A percentile compares a stretch with the other conserved stretches of the same genome.
These are phyloP conservation scores for Jatropha multifida DNA, from an alignment of 441 rosid genomes.

Conservation along the genomic window DNA sequence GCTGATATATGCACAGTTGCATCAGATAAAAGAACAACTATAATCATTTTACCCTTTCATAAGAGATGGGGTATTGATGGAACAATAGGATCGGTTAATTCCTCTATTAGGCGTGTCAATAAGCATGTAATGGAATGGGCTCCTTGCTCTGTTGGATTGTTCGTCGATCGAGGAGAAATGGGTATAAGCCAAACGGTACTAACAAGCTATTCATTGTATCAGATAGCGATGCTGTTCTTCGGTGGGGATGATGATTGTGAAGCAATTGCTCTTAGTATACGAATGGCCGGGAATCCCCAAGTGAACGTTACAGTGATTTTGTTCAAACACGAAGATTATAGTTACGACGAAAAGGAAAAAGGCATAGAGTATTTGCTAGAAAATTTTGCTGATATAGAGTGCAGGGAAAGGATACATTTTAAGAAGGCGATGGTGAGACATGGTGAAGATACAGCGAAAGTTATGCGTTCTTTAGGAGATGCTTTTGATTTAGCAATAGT, in stretches of 20 bases:
- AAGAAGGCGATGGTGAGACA: constrained; percentile 15
- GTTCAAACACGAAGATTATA: constrained; percentile 2
- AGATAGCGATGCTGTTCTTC: constrained; percentile 29
- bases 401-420: constrained; percentile 15
- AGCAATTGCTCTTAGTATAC: constrained; percentile 29
- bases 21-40: constrained; percentile 21
- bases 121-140: constrained; percentile 21
- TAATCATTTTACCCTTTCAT: constrained; percentile 35
- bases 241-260: constrained; percentile 40
- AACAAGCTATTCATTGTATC: neutral
- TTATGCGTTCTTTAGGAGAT: constrained; percentile 23
- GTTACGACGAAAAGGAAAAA: neutral
- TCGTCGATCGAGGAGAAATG: constrained; percentile 23
- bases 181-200: neutral
- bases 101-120: constrained; percentile 19
- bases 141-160: constrained; percentile 34
- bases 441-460: constrained; percentile 11
- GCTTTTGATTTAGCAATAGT: constrained; percentile 33
- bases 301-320: constrained; percentile 12
- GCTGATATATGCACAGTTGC: constrained; percentile 33
- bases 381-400: neutral
- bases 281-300: constrained; percentile 19
- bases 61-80: constrained; percentile 24
- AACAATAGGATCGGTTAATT: neutral
- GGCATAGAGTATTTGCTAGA: neutral